Base-by-base conservation (phyloP, 495 filamentous ascomycete genomes). In the Pseudoneurospora amorphoporcata region DNA sequence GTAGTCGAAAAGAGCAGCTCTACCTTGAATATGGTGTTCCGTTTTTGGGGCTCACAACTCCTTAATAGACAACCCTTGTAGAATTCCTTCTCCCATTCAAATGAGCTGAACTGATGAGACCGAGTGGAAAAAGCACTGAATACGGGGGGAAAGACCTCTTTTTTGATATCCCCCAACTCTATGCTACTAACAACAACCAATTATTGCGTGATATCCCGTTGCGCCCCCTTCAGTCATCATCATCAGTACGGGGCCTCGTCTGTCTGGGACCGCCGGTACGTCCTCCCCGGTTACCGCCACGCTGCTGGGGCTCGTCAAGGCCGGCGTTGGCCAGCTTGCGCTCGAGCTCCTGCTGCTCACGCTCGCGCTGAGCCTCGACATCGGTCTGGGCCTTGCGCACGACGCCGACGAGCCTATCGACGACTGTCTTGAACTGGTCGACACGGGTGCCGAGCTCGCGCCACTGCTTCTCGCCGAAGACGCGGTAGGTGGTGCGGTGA, bases 401-500 rank as follows among this genome's bases (percentile, higher is more conserved):
- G 23, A 94, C 90, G 68, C 81, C 85, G 74, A 95, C 82, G 32
- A 99, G 94, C 61, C 87, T 87, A 76, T 87, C 86, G 74, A 98
- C 82, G 72, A 91, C 92, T 68, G 86, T 83, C 84, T 92, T 91
- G 94, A 94, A 98, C 77, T 91, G 92, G 82, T 97, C 94, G 77
- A 99, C 82, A 47, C 94, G 87, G 40, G 89, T 90, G 75, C 92
- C 93, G 29, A 99, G 90, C 85, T 98, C 94, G 69, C 90, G 89
- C 96, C 96, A 99, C 84, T 99, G 95, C 86, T 94, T 96, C 88
- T 97, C 92, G 72, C 93, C 93, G 77, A 99, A 98, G 37, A 97
- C 95, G 39, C 95, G 88, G 87, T 98, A 97, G 71, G 93, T 96
- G 74, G 92, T 92, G 73, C 94, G 88, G 84, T 99, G 95, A 58